These are phyloP conservation scores for Colletotrichum siamense DNA, from an alignment of 2,329 filamentous ascomycete genomes.

Conservation along the genomic window DNA sequence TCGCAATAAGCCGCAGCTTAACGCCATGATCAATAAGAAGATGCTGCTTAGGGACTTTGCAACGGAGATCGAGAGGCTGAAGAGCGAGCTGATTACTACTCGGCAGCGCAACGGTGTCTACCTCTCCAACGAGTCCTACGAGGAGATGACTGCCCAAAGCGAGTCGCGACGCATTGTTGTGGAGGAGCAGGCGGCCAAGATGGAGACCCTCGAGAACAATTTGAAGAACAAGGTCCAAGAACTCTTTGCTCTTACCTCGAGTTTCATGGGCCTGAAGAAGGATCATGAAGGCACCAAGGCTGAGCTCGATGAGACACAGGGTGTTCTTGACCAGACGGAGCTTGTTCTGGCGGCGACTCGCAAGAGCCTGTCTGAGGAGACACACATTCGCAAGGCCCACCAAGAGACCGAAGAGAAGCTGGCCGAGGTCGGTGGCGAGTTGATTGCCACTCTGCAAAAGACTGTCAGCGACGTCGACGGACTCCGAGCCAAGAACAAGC, in stretches of 20 bases:
- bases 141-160: conserved; percentile 89
- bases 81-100: conserved; percentile 91
- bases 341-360: conserved; percentile 80
- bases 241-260: conserved; percentile 83
- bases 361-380: conserved; percentile 80
- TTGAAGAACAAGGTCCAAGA: conserved; percentile 94
- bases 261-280: conserved; percentile 87
- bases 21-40: conserved; percentile 91
- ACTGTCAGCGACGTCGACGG: conserved; percentile 83
- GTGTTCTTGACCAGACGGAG: conserved; percentile 86
- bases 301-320: conserved; percentile 79
- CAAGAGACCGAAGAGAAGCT: conserved; percentile 83
- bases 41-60: conserved; percentile 91
- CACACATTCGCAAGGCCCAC: conserved; percentile 80
- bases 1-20: conserved; percentile 95
- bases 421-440: conserved; percentile 72
- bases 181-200: conserved; percentile 90
- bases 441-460: conserved; percentile 78
- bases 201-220: conserved; percentile 90
- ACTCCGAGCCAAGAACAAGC: conserved; percentile 83
- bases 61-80: conserved; percentile 90
- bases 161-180: conserved; percentile 90
- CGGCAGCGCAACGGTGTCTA: conserved; percentile 95
- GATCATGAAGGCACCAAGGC: conserved; percentile 81
- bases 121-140: conserved; percentile 84